Evolutionary conservation across 768 basidiomycete species (phyloP), one percentile per base, ranked within the genome.

Genomic region (Xerocomellus amylosporus): DNA sequence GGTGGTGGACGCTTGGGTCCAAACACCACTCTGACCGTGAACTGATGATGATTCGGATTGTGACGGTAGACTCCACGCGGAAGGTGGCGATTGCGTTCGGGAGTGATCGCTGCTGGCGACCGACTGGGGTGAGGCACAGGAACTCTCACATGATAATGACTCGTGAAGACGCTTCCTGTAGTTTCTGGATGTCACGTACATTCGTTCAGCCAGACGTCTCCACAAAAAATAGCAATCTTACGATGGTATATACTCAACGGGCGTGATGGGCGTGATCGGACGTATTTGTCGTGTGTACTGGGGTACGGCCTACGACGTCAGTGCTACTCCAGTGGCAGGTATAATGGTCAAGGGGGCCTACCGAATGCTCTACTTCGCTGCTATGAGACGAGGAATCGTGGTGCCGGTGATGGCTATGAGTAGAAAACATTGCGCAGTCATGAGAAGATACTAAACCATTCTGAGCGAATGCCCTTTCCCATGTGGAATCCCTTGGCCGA

Each of bases 51-150:
- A 50, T 63, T 75, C 53, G 68, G 77, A 50, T 61, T 71, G 57
- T 55, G 70, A 19, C 70, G 73, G 34, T 72, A 78, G 54, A 73
- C 71, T 42, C 74, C 71, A 61, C 63, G 65, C 71, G 17, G 78
- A 75, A 36, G 79, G 77, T 41, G 76, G 75, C 20, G 82, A 77
- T 53, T 73, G 70, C n/a, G 64, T 67, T 20, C 80, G 77, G n/a
- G 81, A 78, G 46, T 76, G 71, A 48, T 77, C 76, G 60, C 78
- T 80, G 58, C 74, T 71, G 51, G 64, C 54, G 47, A 73, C 61
- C 59, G 70, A 68, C 62, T 62, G 63, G 40, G 68, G 66, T 19
- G 69, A 71, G 43, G 57, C 61, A 56, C 64, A 67, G 31, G 69
- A 58, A 46, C 65, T 63, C 50, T 65, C 71, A 38, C 58, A 55